These are phyloP conservation scores for Kurtzmaniella quercitrusa DNA, from an alignment of 1,139 yeast genomes.

Conservation along the genomic window DNA sequence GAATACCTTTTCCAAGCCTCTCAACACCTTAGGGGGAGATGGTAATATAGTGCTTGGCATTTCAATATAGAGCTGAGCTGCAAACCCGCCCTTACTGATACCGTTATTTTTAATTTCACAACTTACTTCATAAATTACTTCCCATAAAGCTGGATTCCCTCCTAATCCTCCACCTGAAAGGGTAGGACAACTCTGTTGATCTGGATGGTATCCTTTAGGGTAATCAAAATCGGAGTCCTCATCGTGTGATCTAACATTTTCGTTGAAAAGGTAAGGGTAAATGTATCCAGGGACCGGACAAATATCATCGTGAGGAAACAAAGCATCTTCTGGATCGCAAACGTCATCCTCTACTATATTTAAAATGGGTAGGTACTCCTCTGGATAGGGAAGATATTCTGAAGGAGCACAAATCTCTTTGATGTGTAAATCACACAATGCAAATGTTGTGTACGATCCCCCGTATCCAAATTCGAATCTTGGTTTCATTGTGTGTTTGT, in stretches of 20 bases:
- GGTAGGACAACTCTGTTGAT: slow-evolving; percentile 34
- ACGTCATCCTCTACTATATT: slow-evolving; percentile 42
- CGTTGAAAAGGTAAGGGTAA: slow-evolving; percentile 48
- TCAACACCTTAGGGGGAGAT: slow-evolving; percentile 49
- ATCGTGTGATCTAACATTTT: slow-evolving; percentile 37
- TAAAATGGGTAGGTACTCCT: slow-evolving; percentile 39
- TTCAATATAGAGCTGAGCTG: slow-evolving; percentile 55
- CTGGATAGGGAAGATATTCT: slow-evolving; percentile 47
- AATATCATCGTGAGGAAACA: slow-evolving; percentile 53
- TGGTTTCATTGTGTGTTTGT: slow-evolving; percentile 51
- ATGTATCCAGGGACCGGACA: slow-evolving; percentile 50
- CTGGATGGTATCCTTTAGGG: slow-evolving; percentile 49
- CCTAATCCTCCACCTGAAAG: slow-evolving; percentile 59
- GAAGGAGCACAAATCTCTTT: slow-evolving; percentile 41
- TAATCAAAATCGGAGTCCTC: slow-evolving; percentile 41
- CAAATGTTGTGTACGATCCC: slow-evolving; percentile 50
- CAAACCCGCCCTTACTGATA: slow-evolving; percentile 45
- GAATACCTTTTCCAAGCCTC: slow-evolving; percentile 58
- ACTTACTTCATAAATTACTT: slow-evolving; percentile 42
- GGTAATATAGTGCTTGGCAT: slow-evolving; percentile 41
- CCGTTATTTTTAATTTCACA: slow-evolving; percentile 52
- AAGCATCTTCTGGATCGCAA: slow-evolving; percentile 53
- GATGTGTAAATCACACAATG: slow-evolving; percentile 35
- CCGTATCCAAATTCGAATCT: slow-evolving; percentile 63
- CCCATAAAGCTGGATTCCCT: slow-evolving; percentile 44